Conservation (phyloP, 768 basidiomycete genomes). For the Antrodiella citrinella region DNA sequence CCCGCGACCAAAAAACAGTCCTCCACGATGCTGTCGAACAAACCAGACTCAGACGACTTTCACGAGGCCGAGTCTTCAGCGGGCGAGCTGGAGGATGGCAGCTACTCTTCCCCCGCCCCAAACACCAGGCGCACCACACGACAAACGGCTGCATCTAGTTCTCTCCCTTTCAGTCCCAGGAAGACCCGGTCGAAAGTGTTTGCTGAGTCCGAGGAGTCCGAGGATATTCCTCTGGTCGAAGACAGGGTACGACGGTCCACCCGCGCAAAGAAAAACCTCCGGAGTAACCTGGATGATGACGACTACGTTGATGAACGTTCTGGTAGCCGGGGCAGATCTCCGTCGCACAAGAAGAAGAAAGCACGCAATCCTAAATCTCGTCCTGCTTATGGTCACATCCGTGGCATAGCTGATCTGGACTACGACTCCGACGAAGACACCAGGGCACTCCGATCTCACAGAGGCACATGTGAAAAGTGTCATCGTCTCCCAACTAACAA, state of each 20-base stretch:
- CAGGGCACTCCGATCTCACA: slow-evolving; percentile 47
- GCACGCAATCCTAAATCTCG: slow-evolving; percentile 28
- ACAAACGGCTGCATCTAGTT: slow-evolving; percentile 8
- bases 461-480: slow-evolving; percentile 66
- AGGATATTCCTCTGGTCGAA: slow-evolving; percentile 25
- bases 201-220: slow-evolving; percentile 26
- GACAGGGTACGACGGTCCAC: slow-evolving; percentile 41
- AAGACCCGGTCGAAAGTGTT: slow-evolving; percentile 40
- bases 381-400: slow-evolving; percentile 44
- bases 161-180: slow-evolving; percentile 60
- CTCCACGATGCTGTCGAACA: slow-evolving; percentile 14
- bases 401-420: slow-evolving; percentile 32
- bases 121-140: slow-evolving; percentile 9
- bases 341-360: slow-evolving; percentile 30
- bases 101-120: slow-evolving; percentile 7
- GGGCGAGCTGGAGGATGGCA: slow-evolving; percentile 10
- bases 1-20: slow-evolving; percentile 14
- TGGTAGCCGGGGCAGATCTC: slow-evolving; percentile 14
- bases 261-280: slow-evolving; percentile 24
- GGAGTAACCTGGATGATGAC: slow-evolving; percentile 14
- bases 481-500: slow-evolving; percentile 49
- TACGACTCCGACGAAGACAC: slow-evolving; percentile 48
- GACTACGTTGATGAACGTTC: slow-evolving; percentile 12
- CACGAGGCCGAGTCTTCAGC: slow-evolving; percentile 6
- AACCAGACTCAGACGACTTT: slow-evolving; percentile 4